phyloP scores from a whole-genome alignment of 495 filamentous ascomycete genomes.

The Aspergillus ellipticus region DNA sequence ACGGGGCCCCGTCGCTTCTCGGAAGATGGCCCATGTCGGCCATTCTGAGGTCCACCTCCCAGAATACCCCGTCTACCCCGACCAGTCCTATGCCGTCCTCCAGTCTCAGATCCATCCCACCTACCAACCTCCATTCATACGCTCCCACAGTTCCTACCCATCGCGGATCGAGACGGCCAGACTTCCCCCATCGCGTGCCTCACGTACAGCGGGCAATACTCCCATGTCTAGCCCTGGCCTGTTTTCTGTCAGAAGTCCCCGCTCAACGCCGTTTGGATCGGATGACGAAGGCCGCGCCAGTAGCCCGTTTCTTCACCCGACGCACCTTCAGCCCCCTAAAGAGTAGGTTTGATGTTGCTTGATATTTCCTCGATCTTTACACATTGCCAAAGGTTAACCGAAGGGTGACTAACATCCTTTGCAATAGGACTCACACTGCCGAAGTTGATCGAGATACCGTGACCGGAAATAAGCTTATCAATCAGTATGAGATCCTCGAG shows the following conservation, averaged over 20 bases:
- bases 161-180: slow-evolving; percentile 33
- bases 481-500: slow-evolving; percentile 93
- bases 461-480: slow-evolving; percentile 92
- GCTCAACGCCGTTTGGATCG: slow-evolving; percentile 42
- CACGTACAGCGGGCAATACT: slow-evolving; percentile 59
- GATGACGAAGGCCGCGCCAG: slow-evolving; percentile 43
- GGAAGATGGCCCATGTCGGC: slow-evolving; percentile 24
- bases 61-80: slow-evolving; percentile 50
- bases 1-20: slow-evolving; percentile 20
- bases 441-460: slow-evolving; percentile 82
- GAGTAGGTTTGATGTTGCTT: slow-evolving; percentile 41
- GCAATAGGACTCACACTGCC: slow-evolving; percentile 70
- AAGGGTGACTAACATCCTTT: not conserved
- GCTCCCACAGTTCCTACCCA: slow-evolving; percentile 40
- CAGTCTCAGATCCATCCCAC: slow-evolving; percentile 48
- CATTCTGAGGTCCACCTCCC: slow-evolving; percentile 25
- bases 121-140: slow-evolving; percentile 36
- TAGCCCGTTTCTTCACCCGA: slow-evolving; percentile 62
- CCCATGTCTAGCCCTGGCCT: slow-evolving; percentile 66
- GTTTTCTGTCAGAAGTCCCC: slow-evolving; percentile 51
- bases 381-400: not conserved
- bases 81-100: slow-evolving; percentile 50
- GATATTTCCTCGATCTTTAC: not conserved
- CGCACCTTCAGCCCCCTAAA: slow-evolving; percentile 60
- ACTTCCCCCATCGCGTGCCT: slow-evolving; percentile 26